Base-by-base conservation (phyloP, 192 early-diverging fungal genomes). In the Geosiphon pyriformis region DNA sequence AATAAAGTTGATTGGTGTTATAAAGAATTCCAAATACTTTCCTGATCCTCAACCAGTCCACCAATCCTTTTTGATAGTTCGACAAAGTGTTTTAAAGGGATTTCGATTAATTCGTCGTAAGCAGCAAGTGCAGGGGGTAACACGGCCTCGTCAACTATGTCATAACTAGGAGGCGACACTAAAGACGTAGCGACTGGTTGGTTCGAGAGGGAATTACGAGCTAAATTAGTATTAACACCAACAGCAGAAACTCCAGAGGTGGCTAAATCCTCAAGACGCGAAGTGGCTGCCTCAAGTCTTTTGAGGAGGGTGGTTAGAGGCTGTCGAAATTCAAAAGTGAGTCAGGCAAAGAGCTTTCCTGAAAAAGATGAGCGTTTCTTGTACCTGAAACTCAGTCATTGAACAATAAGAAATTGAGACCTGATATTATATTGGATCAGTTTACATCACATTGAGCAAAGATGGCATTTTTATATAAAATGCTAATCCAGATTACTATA, bases 231-330 rank as follows among this genome's bases (percentile, higher is more conserved):
- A 1, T 81, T 65, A 29, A 80, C 68, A 20, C 73, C 68, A 25
- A 76, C 72, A 48, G 72, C 72, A 56, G 85, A 80, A 42, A 77
- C 71, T 37, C 74, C 73, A 32, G 78, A 71, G 61, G 85, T 74
- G 17, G 93, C 85, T 34, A 95, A 68, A 73, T 91, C 90, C 64
- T 99, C 96, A 26, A 99, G 83, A 42, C 93, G 88, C 8, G 85
- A 78, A 15, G 95, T 95, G 58, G 94, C 95, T 23, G 88, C 82
- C 77, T 99, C 96, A 32, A 99, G 81, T 30, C 96, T 87, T 80
- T 88, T 92, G 60, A 98, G 78, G 51, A 99, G 85, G 46, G 80
- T 80, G 11, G 84, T 75, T 51, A 92, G 82, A 23, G 81, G 80
- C 42, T 79, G 77, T n/a, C n/a, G 37, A 10, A 42, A 15, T 42